Evolutionary conservation across 177 flowering plant species (phyloP).

Genomic region (Vitis hybrid): DNA sequence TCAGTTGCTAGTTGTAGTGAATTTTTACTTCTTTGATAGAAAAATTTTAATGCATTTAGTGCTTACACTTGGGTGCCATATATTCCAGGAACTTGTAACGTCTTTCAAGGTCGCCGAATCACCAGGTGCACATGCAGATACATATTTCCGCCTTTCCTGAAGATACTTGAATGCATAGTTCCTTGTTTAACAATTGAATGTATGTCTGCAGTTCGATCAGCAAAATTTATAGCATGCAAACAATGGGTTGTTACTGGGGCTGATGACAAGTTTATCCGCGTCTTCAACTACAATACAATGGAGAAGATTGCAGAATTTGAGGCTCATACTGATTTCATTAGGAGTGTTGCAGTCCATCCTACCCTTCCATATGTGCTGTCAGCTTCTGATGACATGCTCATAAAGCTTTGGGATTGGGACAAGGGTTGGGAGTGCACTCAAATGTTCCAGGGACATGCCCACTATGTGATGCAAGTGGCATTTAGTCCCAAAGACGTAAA

Average conservation of each 20-base stretch:
- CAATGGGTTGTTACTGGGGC: constrained; percentile 16
- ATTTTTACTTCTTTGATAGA: too few species aligned
- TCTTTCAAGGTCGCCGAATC: neutral
- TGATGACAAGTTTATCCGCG: constrained; percentile 14
- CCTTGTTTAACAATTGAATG: neutral
- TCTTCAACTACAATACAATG: constrained; percentile 10
- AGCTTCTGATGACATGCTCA: constrained; percentile 12
- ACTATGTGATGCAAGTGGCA: constrained; percentile 17
- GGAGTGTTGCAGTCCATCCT: constrained; percentile 15
- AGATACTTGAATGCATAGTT: too few species aligned
- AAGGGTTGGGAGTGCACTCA: constrained; percentile 15
- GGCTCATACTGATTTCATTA: constrained; percentile 14
- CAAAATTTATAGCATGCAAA: neutral
- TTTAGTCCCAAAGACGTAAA: constrained; percentile 10
- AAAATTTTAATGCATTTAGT: too few species aligned
- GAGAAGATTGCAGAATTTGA: constrained; percentile 13
- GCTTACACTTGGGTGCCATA: too few species aligned
- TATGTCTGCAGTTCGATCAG: constrained; percentile 10
- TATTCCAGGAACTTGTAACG: neutral
- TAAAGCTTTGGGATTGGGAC: constrained; percentile 20
- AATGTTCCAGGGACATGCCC: constrained; percentile 14
- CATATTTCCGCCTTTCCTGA: neutral
- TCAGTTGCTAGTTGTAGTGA: too few species aligned
- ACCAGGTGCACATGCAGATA: constrained; percentile 3
- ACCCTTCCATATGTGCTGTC: constrained; percentile 9